A percentile compares a stretch with the other conserved stretches of the same genome.
Conservation (phyloP, 2,329 filamentous ascomycete genomes). For the Emydomyces testavorans region DNA sequence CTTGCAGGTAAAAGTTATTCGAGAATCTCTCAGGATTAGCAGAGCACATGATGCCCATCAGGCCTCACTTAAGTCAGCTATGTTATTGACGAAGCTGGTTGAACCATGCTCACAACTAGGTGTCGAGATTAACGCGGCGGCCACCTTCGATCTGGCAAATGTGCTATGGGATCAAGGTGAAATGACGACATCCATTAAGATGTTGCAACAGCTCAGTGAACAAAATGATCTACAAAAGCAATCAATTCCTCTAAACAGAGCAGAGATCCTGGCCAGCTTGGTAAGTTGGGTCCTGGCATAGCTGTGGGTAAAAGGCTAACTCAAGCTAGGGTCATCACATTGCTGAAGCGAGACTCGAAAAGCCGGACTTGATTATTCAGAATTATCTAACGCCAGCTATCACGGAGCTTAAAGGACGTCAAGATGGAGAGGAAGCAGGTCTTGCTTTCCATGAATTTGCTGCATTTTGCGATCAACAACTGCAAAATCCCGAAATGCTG, state of each 20-base stretch:
- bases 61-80: constrained; percentile 75
- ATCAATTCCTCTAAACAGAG: constrained; percentile 57
- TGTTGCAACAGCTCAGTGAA: constrained; percentile 64
- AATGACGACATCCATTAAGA: constrained; percentile 73
- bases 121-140: constrained; percentile 62
- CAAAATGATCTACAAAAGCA: constrained; percentile 54
- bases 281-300: constrained; percentile 30
- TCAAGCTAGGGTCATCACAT: constrained; percentile 61
- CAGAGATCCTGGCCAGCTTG: constrained; percentile 74
- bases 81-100: constrained; percentile 69
- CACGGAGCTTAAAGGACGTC: constrained; percentile 60
- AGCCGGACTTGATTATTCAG: constrained; percentile 78
- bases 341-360: constrained; percentile 80
- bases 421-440: constrained; percentile 61
- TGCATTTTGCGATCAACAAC: constrained; percentile 83
- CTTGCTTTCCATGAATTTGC: constrained; percentile 93
- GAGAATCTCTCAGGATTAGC: constrained; percentile 63
- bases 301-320: constrained; percentile 17
- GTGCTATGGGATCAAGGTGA: constrained; percentile 93
- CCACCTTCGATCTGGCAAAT: constrained; percentile 72
- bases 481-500: constrained; percentile 72
- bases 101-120: constrained; percentile 56
- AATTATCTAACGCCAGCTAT: constrained; percentile 78
- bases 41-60: constrained; percentile 72
- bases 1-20: constrained; percentile 64